phyloP scores from a whole-genome alignment of 2,329 filamentous ascomycete species.

The Penicillium janthinellum region DNA sequence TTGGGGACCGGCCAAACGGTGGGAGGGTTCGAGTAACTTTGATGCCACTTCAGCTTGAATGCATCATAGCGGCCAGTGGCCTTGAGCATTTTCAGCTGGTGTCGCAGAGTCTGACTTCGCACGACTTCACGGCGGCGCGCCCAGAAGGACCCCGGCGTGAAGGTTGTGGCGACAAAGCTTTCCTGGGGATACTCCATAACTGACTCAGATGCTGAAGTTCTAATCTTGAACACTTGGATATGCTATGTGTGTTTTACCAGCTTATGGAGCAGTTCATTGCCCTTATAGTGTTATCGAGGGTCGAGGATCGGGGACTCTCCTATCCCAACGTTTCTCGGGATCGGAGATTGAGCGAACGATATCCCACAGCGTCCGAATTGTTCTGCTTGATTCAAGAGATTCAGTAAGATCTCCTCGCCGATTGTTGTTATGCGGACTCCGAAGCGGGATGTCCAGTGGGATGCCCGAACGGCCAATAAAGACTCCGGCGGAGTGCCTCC shows the following conservation, averaged over 20 bases:
- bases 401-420: neutral
- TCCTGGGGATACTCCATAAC: slow-evolving; percentile 48
- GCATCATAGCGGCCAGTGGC: slow-evolving; percentile 60
- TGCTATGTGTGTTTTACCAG: neutral
- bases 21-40: slow-evolving; percentile 54
- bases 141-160: slow-evolving; percentile 37
- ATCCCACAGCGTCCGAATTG: neutral
- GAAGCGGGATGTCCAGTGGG: slow-evolving; percentile 6
- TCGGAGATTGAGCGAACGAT: slow-evolving; percentile 13
- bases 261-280: neutral
- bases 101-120: slow-evolving; percentile 49
- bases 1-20: slow-evolving; percentile 59
- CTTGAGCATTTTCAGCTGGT: slow-evolving; percentile 57
- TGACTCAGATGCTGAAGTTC: neutral
- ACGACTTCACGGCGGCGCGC: slow-evolving; percentile 45
- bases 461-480: slow-evolving; percentile 4
- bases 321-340: neutral
- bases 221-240: neutral
- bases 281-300: neutral
- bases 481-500: slow-evolving; percentile 20
- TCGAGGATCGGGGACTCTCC: neutral
- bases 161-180: slow-evolving; percentile 40
- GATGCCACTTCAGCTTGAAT: slow-evolving; percentile 61
- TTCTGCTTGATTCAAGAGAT: neutral
- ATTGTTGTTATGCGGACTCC: neutral